Evolutionary conservation across 2,329 filamentous ascomycete species (phyloP).

Genomic region (Nothopassalora personata): DNA sequence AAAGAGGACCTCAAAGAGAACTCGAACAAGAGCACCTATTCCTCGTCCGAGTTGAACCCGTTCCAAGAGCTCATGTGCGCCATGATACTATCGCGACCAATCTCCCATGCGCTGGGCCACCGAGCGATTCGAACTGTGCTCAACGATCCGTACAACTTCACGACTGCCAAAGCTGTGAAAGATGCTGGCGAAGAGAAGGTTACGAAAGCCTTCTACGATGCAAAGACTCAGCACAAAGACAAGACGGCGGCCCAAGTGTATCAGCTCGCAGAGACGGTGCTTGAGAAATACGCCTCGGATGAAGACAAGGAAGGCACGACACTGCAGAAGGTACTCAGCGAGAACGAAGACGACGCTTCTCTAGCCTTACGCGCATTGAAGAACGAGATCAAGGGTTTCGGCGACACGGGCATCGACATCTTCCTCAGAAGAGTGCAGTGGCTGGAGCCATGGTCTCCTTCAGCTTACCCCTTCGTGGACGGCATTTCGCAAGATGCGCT

Average conservation of each 20-base stretch:
- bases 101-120: slow-evolving; percentile 41
- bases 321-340: slow-evolving; percentile 31
- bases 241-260: slow-evolving; percentile 42
- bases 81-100: slow-evolving; percentile 41
- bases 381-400: slow-evolving; percentile 38
- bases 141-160: slow-evolving; percentile 40
- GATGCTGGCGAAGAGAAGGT: slow-evolving; percentile 36
- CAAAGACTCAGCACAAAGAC: slow-evolving; percentile 43
- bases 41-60: slow-evolving; percentile 31
- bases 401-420: slow-evolving; percentile 39
- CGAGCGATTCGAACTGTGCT: slow-evolving; percentile 42
- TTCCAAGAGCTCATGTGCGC: slow-evolving; percentile 45
- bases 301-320: slow-evolving; percentile 31
- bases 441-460: slow-evolving; percentile 30
- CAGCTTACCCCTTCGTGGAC: slow-evolving; percentile 38
- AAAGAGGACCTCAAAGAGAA: slow-evolving; percentile 24
- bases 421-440: slow-evolving; percentile 41
- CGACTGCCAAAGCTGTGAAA: slow-evolving; percentile 30
- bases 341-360: slow-evolving; percentile 28
- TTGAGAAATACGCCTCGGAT: slow-evolving; percentile 30
- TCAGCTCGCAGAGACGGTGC: slow-evolving; percentile 30
- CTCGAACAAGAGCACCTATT: slow-evolving; percentile 31
- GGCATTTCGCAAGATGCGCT: slow-evolving; percentile 32
- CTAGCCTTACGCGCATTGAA: slow-evolving; percentile 31
- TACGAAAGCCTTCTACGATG: slow-evolving; percentile 38